Evolutionary conservation across 1,139 yeast species (phyloP), one percentile per base, ranked within the genome.

Genomic region (Wickerhamiella infanticola): DNA sequence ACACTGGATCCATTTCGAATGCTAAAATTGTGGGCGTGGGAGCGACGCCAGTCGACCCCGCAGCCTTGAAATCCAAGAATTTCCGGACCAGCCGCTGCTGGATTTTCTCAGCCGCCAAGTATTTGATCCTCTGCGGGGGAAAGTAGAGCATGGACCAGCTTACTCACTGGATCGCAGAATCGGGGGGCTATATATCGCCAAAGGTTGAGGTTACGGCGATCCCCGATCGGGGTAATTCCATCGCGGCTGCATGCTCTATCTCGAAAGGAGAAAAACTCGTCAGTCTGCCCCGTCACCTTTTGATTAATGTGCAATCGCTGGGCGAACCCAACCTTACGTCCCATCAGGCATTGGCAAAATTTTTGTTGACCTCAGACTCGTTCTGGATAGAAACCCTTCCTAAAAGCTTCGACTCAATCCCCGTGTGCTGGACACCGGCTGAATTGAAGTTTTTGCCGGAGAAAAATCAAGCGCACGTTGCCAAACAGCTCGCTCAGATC

Each of bases 1-100:
- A 85, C 0, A 84, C 84, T 6, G 88, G 84, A 23, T 77, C 69
- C 62, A 86, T 84, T 60, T 88, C 85, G 64, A 85, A 86, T 2
- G 93, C 79, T 25, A 86, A 64, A 2, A 85, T 59, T 0, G 78
- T 70, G 0, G 88, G 85, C 29, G 57, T 53, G 5, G 36, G 36
- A n/a, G 24, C 35, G 13, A 7, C 5, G 3, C 5, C 26, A 8
- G 8, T 13, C 26, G n/a, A 7, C 23, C 47, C 47, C 24, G 48
- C 45, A 1, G 49, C 50, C 46, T 81, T 83, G 63, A 69, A 71
- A 53, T 79, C 81, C 37, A 85, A 64, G 51, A 77, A 74, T 35
- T 77, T 76, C 27, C 76, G 67, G 1, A 80, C 79, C 47, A 81
- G 67, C 39, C 64, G 58, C 48, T 75, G 75, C 62, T 85, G 95